Evolutionary conservation across 140 eudicot genomes (phyloP).

Genomic region (Oenanthe javanica): DNA sequence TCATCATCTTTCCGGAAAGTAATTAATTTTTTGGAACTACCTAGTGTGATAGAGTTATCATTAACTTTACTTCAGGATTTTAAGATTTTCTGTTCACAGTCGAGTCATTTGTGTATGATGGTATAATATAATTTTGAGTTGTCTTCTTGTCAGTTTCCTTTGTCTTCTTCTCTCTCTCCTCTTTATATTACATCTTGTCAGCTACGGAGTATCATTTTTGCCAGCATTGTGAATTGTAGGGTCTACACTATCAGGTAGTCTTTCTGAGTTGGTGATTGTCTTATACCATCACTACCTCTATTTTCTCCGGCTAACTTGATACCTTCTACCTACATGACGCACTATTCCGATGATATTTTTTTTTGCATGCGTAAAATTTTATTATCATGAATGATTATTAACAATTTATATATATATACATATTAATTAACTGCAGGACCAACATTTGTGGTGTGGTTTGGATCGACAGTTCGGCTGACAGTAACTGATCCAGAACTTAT

Average conservation of each 20-base stretch:
- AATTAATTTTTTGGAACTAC: neutral
- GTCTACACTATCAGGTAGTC: neutral
- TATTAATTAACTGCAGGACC: constrained; percentile 25
- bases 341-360: neutral
- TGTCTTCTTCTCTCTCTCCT: neutral
- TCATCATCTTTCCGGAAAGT: neutral
- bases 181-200: neutral
- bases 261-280: neutral
- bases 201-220: neutral
- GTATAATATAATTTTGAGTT: neutral
- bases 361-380: neutral
- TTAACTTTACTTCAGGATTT: neutral
- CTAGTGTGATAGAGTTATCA: neutral
- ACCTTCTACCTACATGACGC: neutral
- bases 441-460: constrained; percentile 51
- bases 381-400: neutral
- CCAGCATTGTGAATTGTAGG: neutral
- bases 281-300: neutral
- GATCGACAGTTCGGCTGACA: constrained; percentile 44
- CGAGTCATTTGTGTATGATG: neutral
- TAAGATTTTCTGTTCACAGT: neutral
- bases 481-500: constrained; percentile 43
- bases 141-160: constrained; percentile 1
- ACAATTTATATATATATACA: too few species aligned
- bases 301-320: neutral